A percentile compares a stretch with the other conserved stretches of the same genome.
Conservation (phyloP, 2,329 filamentous ascomycete species). For the Calonectria fujianensis region DNA sequence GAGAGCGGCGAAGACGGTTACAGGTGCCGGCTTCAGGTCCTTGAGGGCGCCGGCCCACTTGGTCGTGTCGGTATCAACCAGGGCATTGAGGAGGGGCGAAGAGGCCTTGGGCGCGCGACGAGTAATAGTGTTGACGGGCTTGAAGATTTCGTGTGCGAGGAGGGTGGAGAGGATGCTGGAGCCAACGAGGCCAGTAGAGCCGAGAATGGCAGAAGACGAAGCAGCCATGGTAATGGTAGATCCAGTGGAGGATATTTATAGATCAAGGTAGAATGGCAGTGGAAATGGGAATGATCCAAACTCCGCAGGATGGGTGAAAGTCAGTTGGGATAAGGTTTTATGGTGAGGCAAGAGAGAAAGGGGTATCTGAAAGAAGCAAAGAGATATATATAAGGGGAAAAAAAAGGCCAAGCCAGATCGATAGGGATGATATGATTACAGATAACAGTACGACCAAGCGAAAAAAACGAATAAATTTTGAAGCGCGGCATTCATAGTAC, state of each 20-base stretch:
- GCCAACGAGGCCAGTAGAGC: constrained; percentile 82
- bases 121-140: constrained; percentile 77
- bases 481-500: not conserved
- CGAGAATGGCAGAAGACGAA: constrained; percentile 73
- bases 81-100: constrained; percentile 75
- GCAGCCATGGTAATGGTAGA: constrained; percentile 53
- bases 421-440: constrained; percentile 3
- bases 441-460: constrained; percentile 3
- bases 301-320: not conserved
- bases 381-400: constrained; percentile 6
- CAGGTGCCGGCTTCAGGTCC: constrained; percentile 72
- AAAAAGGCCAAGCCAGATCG: not conserved
- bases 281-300: not conserved
- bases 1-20: constrained; percentile 84
- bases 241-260: constrained; percentile 7
- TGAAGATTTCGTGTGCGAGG: constrained; percentile 71
- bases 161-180: constrained; percentile 83
- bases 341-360: constrained; percentile 6
- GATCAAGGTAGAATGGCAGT: not conserved
- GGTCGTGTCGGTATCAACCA: constrained; percentile 79
- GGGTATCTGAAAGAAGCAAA: constrained; percentile 12
- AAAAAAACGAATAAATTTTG: constrained; percentile 8
- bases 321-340: constrained; percentile 14
- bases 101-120: constrained; percentile 76
- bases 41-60: constrained; percentile 80